Percentiles rank a stretch among this genome's conserved stretches.
phyloP scores from a whole-genome alignment of 2,329 filamentous ascomycete genomes.

The Colletotrichum phormii region DNA sequence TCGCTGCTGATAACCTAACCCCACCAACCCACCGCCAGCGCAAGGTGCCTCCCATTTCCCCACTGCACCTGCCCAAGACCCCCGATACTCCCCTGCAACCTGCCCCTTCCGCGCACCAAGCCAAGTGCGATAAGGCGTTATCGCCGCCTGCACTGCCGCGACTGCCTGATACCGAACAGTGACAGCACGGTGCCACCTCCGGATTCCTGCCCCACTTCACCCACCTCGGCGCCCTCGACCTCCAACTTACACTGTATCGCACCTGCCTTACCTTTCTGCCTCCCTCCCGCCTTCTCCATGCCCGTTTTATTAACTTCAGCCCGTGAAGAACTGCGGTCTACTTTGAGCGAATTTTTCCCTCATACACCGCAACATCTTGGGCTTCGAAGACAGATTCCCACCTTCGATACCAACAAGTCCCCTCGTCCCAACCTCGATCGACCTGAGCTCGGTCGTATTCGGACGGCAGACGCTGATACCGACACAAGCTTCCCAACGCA shows the following conservation, averaged over 20 bases:
- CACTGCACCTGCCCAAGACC: constrained; percentile 9
- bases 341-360: background rate
- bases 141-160: constrained; percentile 43
- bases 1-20: constrained; percentile 28
- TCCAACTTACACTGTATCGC: constrained; percentile 33
- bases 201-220: constrained; percentile 15
- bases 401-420: background rate
- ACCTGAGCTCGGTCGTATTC: constrained; percentile 22
- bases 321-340: background rate
- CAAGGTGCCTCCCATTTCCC: background rate
- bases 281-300: constrained; percentile 8
- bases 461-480: constrained; percentile 17
- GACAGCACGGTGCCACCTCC: constrained; percentile 38
- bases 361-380: background rate
- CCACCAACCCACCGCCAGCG: constrained; percentile 10
- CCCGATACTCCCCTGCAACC: constrained; percentile 18
- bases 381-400: background rate
- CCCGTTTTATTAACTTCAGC: background rate
- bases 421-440: constrained; percentile 10
- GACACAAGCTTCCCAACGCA: constrained; percentile 2
- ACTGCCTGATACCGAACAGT: constrained; percentile 37
- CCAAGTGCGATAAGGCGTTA: constrained; percentile 40
- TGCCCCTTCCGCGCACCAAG: constrained; percentile 3
- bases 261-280: constrained; percentile 8
- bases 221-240: constrained; percentile 8